phyloP scores from a whole-genome alignment of 176 grass and related monocot species.

The Bonia amplexicaulis region DNA sequence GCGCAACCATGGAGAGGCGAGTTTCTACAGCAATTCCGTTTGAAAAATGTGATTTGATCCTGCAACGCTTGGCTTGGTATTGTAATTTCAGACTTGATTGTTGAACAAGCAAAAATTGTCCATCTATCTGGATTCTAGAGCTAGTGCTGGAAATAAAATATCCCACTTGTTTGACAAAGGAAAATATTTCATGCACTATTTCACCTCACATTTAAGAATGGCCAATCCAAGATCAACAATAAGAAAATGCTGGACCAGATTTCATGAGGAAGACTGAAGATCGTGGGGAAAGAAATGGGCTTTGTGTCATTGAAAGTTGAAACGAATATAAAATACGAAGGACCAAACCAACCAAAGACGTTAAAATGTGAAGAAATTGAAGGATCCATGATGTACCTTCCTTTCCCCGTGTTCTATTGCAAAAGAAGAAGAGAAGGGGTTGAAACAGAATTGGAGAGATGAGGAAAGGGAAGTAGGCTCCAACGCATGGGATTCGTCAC shows the following conservation, averaged over 20 bases:
- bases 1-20: background rate
- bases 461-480: slow-evolving; percentile 41
- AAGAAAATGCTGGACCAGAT: background rate
- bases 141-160: background rate
- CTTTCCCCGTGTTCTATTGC: slow-evolving; percentile 22
- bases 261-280: background rate
- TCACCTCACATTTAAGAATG: background rate
- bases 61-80: background rate
- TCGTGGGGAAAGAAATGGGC: background rate
- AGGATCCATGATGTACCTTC: slow-evolving; percentile 14
- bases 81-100: background rate
- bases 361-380: background rate
- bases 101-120: background rate
- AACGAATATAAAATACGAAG: background rate
- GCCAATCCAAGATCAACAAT: background rate
- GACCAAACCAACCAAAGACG: background rate
- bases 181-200: background rate
- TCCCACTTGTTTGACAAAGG: background rate
- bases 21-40: background rate
- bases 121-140: background rate
- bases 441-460: slow-evolving; percentile 20
- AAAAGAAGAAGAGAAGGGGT: slow-evolving; percentile 36
- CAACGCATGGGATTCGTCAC: slow-evolving; percentile 29
- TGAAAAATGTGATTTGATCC: background rate
- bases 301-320: background rate